These are phyloP conservation scores for Gautieria morchelliformis DNA, from an alignment of 768 basidiomycete species.

Conservation along the genomic window DNA sequence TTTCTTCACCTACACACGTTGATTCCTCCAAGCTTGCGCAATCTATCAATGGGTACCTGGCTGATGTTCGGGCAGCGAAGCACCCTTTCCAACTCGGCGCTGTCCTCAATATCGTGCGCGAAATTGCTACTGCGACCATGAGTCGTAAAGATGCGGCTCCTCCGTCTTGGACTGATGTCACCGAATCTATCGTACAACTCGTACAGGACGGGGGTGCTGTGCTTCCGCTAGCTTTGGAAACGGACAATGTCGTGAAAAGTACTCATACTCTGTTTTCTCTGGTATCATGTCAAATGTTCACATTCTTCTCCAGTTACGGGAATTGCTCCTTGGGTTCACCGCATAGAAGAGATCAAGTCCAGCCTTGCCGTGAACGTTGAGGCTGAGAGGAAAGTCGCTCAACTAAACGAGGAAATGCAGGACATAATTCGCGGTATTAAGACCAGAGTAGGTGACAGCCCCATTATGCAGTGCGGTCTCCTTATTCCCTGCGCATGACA, in stretches of 20 bases:
- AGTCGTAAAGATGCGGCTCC: constrained; percentile 56
- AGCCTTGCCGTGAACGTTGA: constrained; percentile 81
- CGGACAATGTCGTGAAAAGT: constrained; percentile 76
- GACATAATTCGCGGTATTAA: constrained; percentile 77
- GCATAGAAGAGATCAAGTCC: constrained; percentile 77
- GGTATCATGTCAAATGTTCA: not conserved
- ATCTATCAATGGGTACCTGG: constrained; percentile 77
- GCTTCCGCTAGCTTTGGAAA: constrained; percentile 61
- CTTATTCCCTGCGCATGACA: constrained; percentile 25
- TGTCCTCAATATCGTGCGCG: constrained; percentile 60
- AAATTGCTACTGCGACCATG: constrained; percentile 63
- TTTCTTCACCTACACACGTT: not conserved
- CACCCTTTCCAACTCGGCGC: constrained; percentile 65
- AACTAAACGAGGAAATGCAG: constrained; percentile 85
- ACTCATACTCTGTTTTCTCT: constrained; percentile 1
- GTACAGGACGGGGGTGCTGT: constrained; percentile 62
- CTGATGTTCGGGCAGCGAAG: constrained; percentile 71
- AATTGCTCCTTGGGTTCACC: constrained; percentile 74
- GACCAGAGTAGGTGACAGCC: constrained; percentile 27
- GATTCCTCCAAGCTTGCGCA: constrained; percentile 64
- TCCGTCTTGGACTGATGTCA: constrained; percentile 72
- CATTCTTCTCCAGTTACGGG: constrained; percentile 44
- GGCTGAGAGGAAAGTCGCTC: constrained; percentile 79
- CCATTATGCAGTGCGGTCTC: not conserved
- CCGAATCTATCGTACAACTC: constrained; percentile 57